These are phyloP conservation scores for Ambrosiella beaveri DNA, from an alignment of 2,329 filamentous ascomycete species.

Conservation along the genomic window DNA sequence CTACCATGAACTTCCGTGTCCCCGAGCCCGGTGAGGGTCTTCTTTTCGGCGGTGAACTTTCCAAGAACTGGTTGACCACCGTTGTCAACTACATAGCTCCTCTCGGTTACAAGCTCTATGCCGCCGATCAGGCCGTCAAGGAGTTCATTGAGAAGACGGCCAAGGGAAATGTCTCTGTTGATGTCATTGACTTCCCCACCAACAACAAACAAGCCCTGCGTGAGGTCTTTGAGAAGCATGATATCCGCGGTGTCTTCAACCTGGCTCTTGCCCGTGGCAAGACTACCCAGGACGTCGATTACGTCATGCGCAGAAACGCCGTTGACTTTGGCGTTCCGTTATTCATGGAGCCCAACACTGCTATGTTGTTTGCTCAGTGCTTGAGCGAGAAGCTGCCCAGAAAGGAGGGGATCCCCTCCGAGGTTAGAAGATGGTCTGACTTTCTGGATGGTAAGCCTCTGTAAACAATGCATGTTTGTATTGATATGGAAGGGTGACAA, in stretches of 20 bases:
- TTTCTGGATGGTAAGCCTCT: constrained; percentile 78
- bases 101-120: constrained; percentile 87
- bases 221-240: constrained; percentile 91
- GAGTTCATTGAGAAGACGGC: constrained; percentile 55
- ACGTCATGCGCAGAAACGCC: constrained; percentile 87
- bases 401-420: constrained; percentile 69
- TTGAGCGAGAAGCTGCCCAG: constrained; percentile 93
- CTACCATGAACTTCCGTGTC: constrained; percentile 87
- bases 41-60: constrained; percentile 73
- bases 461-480: constrained; percentile 28
- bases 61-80: constrained; percentile 51
- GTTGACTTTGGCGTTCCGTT: constrained; percentile 96
- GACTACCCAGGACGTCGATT: constrained; percentile 80
- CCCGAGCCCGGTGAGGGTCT: constrained; percentile 90
- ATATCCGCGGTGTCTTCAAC: constrained; percentile 93
- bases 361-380: constrained; percentile 86
- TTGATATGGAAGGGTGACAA: not conserved
- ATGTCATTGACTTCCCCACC: constrained; percentile 93
- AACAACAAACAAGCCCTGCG: constrained; percentile 88
- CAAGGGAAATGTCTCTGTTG: constrained; percentile 52
- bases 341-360: constrained; percentile 98
- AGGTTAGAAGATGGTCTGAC: constrained; percentile 88
- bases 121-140: constrained; percentile 69
- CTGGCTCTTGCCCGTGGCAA: constrained; percentile 68
- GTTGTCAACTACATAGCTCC: constrained; percentile 78